Base-by-base conservation (phyloP, 495 filamentous ascomycete genomes). In the Penicillium silybi region DNA sequence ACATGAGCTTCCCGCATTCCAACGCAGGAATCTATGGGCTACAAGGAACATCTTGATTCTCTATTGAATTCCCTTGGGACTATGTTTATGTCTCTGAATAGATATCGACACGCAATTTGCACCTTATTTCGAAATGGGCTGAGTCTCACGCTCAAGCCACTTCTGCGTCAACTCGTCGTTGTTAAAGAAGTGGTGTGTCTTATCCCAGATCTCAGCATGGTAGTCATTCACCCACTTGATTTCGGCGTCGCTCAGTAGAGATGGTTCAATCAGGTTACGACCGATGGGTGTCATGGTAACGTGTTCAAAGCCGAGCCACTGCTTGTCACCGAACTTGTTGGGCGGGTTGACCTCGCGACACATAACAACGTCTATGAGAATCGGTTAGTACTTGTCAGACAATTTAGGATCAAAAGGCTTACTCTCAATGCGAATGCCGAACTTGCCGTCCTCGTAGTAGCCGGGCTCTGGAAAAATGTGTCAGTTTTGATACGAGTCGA, bases 401-500 rank as follows among this genome's bases (percentile, higher is more conserved):
- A 1, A 1, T 6, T 40, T 26, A 4, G 19, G 0, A 11, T 4
- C 8, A 5, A 27, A 47, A 56, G 22, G 58, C 78, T 63, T 76
- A 79, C 89, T 97, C 72, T 99, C 95, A 61, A 97, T 97, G 26
- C 95, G 88, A 61, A 99, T 95, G n/a, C 95, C 95, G 63, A 95
- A 99, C 9, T 85, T 85, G 41, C 91, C 95, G 61, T 99, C 95
- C 70, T 97, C 95, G 71, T 99, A 99, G 73, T 91, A 99, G 26
- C 95, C 95, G 13, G 93, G 95, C 66, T 99, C 92, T 81, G 52
- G n/a, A 15, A 43, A 26, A 0, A 19, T n/a, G n/a, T 22, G 41
- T 63, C 26, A 70, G 57, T 34, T 47, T 65, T 22, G 51, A 20
- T 35, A 9, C 29, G 22, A 44, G 37, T 39, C 6, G 45, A 42